These are phyloP conservation scores for Platanthera guangdongensis DNA, from an alignment of 106 monocot species.

Conservation along the genomic window DNA sequence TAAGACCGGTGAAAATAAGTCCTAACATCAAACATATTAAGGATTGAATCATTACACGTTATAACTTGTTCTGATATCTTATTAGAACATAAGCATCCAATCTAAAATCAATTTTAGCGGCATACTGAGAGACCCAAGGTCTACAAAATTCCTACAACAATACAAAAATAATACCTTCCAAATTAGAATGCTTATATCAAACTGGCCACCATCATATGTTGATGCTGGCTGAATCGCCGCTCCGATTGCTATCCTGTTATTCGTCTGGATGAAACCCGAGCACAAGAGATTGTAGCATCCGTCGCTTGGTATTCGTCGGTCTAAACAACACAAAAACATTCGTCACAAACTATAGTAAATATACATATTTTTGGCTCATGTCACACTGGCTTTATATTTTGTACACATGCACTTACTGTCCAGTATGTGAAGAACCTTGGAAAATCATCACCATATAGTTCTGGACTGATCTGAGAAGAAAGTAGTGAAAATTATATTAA, in stretches of 20 bases:
- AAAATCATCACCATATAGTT: slow-evolving; percentile 66
- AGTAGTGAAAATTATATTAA: background rate
- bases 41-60: too few species aligned
- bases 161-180: slow-evolving; percentile 13
- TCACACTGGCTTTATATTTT: background rate
- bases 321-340: slow-evolving; percentile 12
- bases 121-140: too few species aligned
- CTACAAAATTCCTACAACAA: too few species aligned
- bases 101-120: too few species aligned
- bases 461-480: slow-evolving; percentile 73
- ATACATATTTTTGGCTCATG: background rate
- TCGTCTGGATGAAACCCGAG: slow-evolving; percentile 66
- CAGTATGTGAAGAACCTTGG: slow-evolving; percentile 98
- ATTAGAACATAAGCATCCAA: too few species aligned
- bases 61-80: too few species aligned
- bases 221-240: slow-evolving; percentile 12
- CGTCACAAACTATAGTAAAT: background rate
- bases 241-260: slow-evolving; percentile 34
- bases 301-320: slow-evolving; percentile 50
- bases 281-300: slow-evolving; percentile 73
- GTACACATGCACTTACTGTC: slow-evolving; percentile 45
- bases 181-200: slow-evolving; percentile 14
- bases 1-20: too few species aligned
- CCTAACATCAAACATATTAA: too few species aligned
- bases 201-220: slow-evolving; percentile 3